Base-by-base conservation (phyloP, 2,329 filamentous ascomycete genomes). In the Scytalidium sp. region DNA sequence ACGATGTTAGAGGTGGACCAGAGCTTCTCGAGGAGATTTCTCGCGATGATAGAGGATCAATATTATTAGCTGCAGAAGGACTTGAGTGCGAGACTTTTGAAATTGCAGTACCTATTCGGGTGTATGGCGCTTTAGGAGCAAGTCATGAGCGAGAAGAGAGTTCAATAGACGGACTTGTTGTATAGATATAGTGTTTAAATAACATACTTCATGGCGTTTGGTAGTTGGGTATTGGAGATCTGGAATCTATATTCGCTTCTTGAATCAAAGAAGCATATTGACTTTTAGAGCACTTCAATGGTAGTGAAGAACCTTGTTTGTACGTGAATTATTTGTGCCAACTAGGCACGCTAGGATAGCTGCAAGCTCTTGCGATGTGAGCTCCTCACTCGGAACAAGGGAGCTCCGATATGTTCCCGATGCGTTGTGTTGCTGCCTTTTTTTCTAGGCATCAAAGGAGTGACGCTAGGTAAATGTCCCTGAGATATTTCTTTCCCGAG, bases 81-180 rank as follows among this genome's bases (percentile, higher is more conserved):
- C 62, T 96, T 46, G 79, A 84, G 8, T 93, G 90, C 60, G 91
- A 96, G 72, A 95, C 88, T 60, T 96, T 96, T 68, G 91, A 96
- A 68, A 88, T 96, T 42, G 83, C 84, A 27, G 90, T 96, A 42
- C 91, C 91, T 21, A 72, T 97, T 56, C 82, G 84, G 45, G 88
- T 97, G 9, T 96, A 95, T 62, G 83, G 83, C 39, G 80, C 81
- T 17, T 47, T 62, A 19, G 52, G 53, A n/a, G 54, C 56, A 17
- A 56, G 56, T 50, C 49, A 50, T 10, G 62, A 63, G 27, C 52
- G 46, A 42, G 58, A 61, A 45, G 62, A 64, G 9, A 49, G 41
- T 48, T 19, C 43, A 9, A 15, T 32, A 10, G 52, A 57, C 41
- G 62, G 62, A 41, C 58, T 63, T 56, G 51, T 61, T 52, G 59